Percentiles rank a stretch among this genome's conserved stretches.
These are phyloP conservation scores for Penicillium frequentans DNA, from an alignment of 2,329 filamentous ascomycete genomes.

Conservation along the genomic window DNA sequence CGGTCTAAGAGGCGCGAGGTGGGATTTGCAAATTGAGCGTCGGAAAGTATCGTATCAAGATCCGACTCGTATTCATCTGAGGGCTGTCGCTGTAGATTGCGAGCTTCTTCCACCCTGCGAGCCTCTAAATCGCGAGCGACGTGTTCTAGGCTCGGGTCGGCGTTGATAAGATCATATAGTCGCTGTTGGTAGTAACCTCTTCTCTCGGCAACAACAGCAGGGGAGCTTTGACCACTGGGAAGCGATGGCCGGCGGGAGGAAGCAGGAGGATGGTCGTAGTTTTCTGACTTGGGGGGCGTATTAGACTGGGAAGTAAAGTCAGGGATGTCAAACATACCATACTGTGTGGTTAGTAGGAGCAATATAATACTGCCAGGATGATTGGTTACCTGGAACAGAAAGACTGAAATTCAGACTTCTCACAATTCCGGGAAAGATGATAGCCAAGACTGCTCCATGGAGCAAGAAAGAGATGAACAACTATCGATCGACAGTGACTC, in stretches of 20 bases:
- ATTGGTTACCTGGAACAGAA: neutral
- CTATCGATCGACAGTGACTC: neutral
- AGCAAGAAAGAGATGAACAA: neutral
- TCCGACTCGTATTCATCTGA: neutral
- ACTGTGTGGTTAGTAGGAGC: slow-evolving; percentile 7
- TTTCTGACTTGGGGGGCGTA: slow-evolving; percentile 37
- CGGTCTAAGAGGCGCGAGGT: neutral
- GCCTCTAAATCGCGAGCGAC: neutral
- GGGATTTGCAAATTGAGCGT: neutral
- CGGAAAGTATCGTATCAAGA: neutral
- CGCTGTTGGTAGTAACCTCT: neutral
- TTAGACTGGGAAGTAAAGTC: slow-evolving; percentile 2
- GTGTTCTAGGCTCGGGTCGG: neutral
- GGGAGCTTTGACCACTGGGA: slow-evolving; percentile 6
- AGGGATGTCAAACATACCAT: slow-evolving; percentile 23
- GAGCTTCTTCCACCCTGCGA: neutral
- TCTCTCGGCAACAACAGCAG: neutral
- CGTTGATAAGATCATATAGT: neutral
- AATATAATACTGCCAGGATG: neutral
- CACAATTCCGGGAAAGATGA: neutral
- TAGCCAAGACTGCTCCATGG: neutral
- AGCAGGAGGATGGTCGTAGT: slow-evolving; percentile 44
- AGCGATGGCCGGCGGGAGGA: slow-evolving; percentile 31
- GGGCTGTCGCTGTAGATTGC: neutral
- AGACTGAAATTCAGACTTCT: neutral